Conservation (phyloP, 2,329 filamentous ascomycete species). For the Ophiobolus disseminans region DNA sequence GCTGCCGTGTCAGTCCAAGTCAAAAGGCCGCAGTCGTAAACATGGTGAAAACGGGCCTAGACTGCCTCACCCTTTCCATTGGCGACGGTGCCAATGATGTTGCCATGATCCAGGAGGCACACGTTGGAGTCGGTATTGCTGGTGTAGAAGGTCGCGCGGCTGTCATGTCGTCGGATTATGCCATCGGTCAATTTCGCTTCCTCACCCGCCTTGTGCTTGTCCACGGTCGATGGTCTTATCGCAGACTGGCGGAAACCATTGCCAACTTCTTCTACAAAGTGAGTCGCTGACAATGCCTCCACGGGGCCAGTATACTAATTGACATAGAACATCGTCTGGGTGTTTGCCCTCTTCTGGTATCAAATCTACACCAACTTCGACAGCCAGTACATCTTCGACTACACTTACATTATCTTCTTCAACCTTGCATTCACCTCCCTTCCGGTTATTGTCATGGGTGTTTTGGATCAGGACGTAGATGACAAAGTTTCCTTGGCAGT, state of each 20-base stretch:
- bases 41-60: conserved; percentile 92
- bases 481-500: conserved; percentile 93
- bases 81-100: conserved; percentile 92
- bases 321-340: conserved; percentile 89
- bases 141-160: conserved; percentile 87
- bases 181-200: conserved; percentile 88
- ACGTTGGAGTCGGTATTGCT: conserved; percentile 87
- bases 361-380: conserved; percentile 96
- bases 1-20: conserved; percentile 94
- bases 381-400: conserved; percentile 95
- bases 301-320: conserved; percentile 29
- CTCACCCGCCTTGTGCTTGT: conserved; percentile 79
- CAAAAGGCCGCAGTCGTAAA: conserved; percentile 97
- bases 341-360: conserved; percentile 95
- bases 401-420: conserved; percentile 96
- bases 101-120: conserved; percentile 90
- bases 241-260: conserved; percentile 88
- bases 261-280: conserved; percentile 99
- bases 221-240: conserved; percentile 91
- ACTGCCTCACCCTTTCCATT: conserved; percentile 94
- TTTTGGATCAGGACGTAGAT: conserved; percentile 95
- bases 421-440: conserved; percentile 97
- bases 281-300: conserved; percentile 22
- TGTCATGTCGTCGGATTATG: conserved; percentile 84
- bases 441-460: conserved; percentile 93